Evolutionary conservation across 208 protist species (phyloP).

Genomic region (Naegleria lovaniensis): DNA sequence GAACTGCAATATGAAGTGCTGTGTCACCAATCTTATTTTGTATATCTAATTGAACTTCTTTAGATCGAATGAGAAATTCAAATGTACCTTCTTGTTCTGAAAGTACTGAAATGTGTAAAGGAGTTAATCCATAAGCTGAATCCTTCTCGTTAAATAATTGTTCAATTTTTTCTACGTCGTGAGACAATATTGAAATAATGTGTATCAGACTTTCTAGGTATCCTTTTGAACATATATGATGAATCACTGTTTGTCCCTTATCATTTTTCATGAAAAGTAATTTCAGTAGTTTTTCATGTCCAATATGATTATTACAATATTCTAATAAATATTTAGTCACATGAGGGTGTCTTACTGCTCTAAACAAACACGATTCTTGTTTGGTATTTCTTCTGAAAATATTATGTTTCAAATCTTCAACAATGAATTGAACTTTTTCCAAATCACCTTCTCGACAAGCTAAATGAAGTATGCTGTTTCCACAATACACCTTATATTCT

Average conservation of each 20-base stretch:
- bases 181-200: neutral
- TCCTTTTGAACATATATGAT: neutral
- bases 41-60: neutral
- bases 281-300: neutral
- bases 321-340: neutral
- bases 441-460: constrained; percentile 11
- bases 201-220: neutral
- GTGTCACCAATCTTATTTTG: neutral
- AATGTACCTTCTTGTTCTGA: neutral
- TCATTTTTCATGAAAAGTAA: neutral
- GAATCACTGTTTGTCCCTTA: neutral
- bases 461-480: neutral
- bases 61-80: neutral
- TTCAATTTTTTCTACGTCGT: neutral
- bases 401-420: constrained; percentile 18
- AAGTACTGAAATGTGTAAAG: neutral
- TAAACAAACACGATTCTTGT: neutral
- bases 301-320: neutral
- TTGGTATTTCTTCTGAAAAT: constrained; percentile 13
- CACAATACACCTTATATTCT: constrained; percentile 5
- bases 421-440: constrained; percentile 16
- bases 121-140: neutral
- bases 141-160: neutral
- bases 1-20: neutral
- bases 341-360: neutral